Conservation (phyloP, 495 filamentous ascomycete genomes). For the Mytilinidion resinicola region DNA sequence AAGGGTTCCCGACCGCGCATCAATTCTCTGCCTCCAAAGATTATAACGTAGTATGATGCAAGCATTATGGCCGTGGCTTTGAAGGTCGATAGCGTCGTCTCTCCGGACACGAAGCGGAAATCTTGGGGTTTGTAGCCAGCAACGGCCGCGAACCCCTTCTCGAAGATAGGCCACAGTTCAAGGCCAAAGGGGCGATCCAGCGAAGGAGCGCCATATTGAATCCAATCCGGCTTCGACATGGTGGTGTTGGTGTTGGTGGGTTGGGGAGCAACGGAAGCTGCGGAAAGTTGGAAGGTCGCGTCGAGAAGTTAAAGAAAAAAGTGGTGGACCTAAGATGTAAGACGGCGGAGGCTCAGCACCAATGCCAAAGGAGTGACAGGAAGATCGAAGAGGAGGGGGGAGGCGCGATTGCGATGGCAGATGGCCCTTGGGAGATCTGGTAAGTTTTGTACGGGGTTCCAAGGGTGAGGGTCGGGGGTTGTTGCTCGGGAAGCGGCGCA, state of each 20-base stretch:
- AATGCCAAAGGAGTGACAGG: slow-evolving; percentile 22
- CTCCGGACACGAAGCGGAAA: slow-evolving; percentile 60
- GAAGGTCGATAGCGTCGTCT: slow-evolving; percentile 65
- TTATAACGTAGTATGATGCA: slow-evolving; percentile 64
- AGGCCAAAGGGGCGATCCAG: slow-evolving; percentile 90
- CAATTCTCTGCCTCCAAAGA: slow-evolving; percentile 66
- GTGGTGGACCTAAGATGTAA: neutral
- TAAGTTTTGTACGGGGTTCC: too few relatives aligned
- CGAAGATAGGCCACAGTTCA: slow-evolving; percentile 90
- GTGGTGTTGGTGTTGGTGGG: slow-evolving; percentile 6
- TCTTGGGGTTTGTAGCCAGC: slow-evolving; percentile 67
- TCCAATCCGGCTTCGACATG: slow-evolving; percentile 31
- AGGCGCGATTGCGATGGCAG: neutral
- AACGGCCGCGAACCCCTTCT: slow-evolving; percentile 66
- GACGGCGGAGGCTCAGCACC: neutral
- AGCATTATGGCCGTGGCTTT: slow-evolving; percentile 58
- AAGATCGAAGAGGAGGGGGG: neutral
- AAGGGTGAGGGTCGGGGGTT: too few relatives aligned
- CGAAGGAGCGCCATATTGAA: slow-evolving; percentile 50
- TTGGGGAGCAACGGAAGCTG: neutral
- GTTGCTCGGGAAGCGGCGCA: too few relatives aligned
- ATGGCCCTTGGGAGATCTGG: too few relatives aligned
- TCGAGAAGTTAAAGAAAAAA: neutral
- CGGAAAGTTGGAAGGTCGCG: neutral
- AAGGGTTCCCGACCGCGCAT: slow-evolving; percentile 65